These are phyloP conservation scores for Globisporangium rhizosaccharum DNA, from an alignment of 352 stramenopile species.

Conservation along the genomic window DNA sequence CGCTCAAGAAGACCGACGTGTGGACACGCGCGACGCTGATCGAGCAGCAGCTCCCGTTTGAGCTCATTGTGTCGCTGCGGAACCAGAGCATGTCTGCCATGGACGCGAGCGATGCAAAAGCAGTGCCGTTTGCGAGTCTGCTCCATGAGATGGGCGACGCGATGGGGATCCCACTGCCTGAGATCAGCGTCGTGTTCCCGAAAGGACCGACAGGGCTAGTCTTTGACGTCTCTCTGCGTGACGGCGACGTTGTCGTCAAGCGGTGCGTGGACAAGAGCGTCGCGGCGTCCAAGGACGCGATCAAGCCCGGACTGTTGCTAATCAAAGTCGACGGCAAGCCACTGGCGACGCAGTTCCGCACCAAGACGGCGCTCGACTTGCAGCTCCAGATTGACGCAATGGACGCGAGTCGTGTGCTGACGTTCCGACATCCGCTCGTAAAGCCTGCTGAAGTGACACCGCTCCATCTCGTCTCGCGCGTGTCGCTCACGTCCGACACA, in stretches of 20 bases:
- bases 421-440: conserved; percentile 70
- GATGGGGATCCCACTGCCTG: conserved; percentile 71
- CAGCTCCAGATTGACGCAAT: conserved; percentile 53
- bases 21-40: conserved; percentile 51
- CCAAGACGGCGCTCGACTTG: conserved; percentile 47
- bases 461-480: conserved; percentile 35
- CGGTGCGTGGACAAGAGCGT: conserved; percentile 42
- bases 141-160: conserved; percentile 67
- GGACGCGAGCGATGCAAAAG: conserved; percentile 23
- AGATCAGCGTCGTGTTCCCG: conserved; percentile 73
- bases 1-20: conserved; percentile 49
- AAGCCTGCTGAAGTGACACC: conserved; percentile 55
- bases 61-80: conserved; percentile 69
- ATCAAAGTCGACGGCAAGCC: conserved; percentile 67
- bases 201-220: conserved; percentile 59
- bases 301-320: conserved; percentile 70
- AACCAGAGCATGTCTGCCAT: conserved; percentile 58
- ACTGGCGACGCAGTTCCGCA: conserved; percentile 39
- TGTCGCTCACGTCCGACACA: conserved; percentile 48
- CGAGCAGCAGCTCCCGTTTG: conserved; percentile 68
- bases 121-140: conserved; percentile 39
- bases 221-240: conserved; percentile 31
- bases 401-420: conserved; percentile 48
- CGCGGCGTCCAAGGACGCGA: conserved; percentile 51
- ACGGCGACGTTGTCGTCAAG: conserved; percentile 40